These are phyloP conservation scores for Peziza echinospora DNA, from an alignment of 495 filamentous ascomycete genomes.

Conservation along the genomic window DNA sequence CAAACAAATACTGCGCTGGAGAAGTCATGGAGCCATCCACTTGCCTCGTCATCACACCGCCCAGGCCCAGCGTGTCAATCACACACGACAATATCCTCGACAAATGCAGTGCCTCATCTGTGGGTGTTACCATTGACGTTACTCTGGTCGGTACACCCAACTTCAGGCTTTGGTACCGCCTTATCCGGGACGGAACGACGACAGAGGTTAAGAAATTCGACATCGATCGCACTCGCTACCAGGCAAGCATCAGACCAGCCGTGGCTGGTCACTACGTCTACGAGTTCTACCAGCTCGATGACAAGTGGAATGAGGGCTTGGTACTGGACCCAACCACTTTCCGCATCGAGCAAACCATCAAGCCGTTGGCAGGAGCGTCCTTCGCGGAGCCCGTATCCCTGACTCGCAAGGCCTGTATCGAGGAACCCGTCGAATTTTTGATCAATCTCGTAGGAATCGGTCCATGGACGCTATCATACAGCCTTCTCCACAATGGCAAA, in stretches of 20 bases:
- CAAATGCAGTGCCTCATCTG: constrained; percentile 80
- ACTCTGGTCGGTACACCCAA: constrained; percentile 79
- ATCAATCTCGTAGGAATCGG: constrained; percentile 56
- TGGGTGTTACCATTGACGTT: constrained; percentile 69
- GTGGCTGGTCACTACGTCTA: constrained; percentile 73
- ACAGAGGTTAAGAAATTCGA: constrained; percentile 26
- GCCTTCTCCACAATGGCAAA: constrained; percentile 77
- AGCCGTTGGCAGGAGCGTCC: constrained; percentile 63
- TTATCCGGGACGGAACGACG: constrained; percentile 36
- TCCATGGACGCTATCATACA: constrained; percentile 81
- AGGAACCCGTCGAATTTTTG: constrained; percentile 49
- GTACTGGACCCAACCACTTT: constrained; percentile 29
- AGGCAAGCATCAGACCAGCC: constrained; percentile 62
- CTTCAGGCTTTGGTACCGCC: constrained; percentile 53
- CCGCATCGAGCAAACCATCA: constrained; percentile 70
- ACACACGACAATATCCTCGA: constrained; percentile 62
- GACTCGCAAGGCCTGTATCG: constrained; percentile 48
- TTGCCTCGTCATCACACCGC: constrained; percentile 72
- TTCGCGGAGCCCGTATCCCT: constrained; percentile 28
- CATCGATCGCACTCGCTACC: constrained; percentile 46
- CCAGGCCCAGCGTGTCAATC: constrained; percentile 57
- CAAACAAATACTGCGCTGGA: constrained; percentile 59
- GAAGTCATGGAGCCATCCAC: constrained; percentile 82
- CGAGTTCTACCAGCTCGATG: constrained; percentile 55
- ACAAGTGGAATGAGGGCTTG: constrained; percentile 51